Evolutionary conservation across 202 grass and related monocot genomes (phyloP), one percentile per base, ranked within the genome.

Genomic region (Carex sylvatica): DNA sequence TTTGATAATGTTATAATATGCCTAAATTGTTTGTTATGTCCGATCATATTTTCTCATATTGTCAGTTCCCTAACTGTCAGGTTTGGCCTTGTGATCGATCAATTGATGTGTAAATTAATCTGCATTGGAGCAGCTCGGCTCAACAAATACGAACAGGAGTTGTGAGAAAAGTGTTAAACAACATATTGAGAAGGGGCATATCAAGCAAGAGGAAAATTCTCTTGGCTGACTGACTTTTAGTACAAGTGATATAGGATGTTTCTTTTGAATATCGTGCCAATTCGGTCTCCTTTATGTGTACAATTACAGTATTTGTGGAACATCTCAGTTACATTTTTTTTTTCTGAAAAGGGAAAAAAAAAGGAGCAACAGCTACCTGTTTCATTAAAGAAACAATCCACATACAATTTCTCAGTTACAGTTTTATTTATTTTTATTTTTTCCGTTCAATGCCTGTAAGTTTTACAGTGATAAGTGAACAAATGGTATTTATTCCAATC

Each of bases 11-110:
- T 55, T 76, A n/a, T 30, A 15, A 31, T 56, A 33, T 33, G 49
- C 72, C 14, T 35, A 31, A 76, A 16, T 55, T 76, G 11, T 58
- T 58, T n/a, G 3, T 35, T 18, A 56, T 33, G 9, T 51, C 24
- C 15, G 1, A 35, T 55, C 23, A 35, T 33, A 76, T 52, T 76
- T 76, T 31, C 72, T 76, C 24, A 76, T 26, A 18, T 76, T 56
- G 14, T 19, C 24, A 33, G 26, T 10, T 76, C 19, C n/a, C 24
- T 9, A 75, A 53, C 54, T 55, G 54, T 76, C 52, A 76, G 72
- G 72, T 76, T 51, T 76, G 51, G 26, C 51, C 24, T 76, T 76
- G 71, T 75, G 71, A 56, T 33, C 26, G 31, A 35, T 76, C 26
- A 56, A 33, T 56, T 35, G 24, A 56, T 2, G 47, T 9, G 12